Base-by-base conservation (phyloP, 495 filamentous ascomycete species). In the Bathelium albidoporum region DNA sequence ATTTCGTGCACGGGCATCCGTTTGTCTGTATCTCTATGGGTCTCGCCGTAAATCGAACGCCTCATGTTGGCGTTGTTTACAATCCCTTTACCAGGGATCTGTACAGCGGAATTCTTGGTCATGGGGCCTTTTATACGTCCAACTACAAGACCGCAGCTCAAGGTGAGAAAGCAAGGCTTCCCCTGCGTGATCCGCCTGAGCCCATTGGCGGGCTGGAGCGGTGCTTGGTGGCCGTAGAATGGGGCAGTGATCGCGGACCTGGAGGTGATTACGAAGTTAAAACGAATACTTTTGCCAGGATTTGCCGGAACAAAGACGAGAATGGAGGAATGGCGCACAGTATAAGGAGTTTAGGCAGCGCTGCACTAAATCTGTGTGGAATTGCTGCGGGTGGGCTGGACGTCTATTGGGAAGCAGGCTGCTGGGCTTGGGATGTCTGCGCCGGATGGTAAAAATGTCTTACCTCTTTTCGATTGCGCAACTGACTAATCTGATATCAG, bases 371-470 rank as follows among this genome's bases (percentile, higher is more conserved):
- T 69, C 70, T 95, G 18, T 94, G 89, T 62, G 81, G 79, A n/a
- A 86, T 91, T 45, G 92, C 92, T 18, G 80, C 82, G 1, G 93
- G 92, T 0, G 82, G 84, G 67, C 66, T 94, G 32, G 92, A 97
- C 76, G 60, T 85, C 32, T 96, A 95, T 68, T 97, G 93, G 92
- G 92, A 97, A 70, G 90, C 89, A 16, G 92, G 93, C 9, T 93
- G 89, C 72, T 96, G 90, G 87, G 89, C 89, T 31, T 96, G 92
- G 92, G 92, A 97, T 77, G 90, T 96, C 14, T 88, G 87, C 67
- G 92, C 93, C 9, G 93, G 85, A 0, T 96, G 92, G 93, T 86
- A 28, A 26, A 55, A 29, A 29, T 3, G 20, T 3, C 43, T 29
- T 26, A 9, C 20, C 22, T 24, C 16, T 9, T 3, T 28, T 2